Percentiles rank a stretch among this genome's conserved stretches.
phyloP scores from a whole-genome alignment of 2,329 filamentous ascomycete genomes.

The Trichoderma afroharzianum region DNA sequence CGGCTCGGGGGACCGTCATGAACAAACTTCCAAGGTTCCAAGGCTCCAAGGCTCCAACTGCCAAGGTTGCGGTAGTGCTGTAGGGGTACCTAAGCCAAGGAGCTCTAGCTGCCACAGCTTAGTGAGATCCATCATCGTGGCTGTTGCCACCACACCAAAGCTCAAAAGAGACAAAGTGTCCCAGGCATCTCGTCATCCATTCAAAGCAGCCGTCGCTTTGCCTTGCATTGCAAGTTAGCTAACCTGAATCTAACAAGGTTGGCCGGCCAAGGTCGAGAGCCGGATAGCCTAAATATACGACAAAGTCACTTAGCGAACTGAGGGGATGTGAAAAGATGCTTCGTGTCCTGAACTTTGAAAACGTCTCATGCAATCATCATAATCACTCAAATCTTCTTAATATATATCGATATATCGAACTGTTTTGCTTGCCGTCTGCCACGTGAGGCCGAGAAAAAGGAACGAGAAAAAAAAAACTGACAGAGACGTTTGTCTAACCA shows the following conservation, averaged over 20 bases:
- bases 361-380: background rate
- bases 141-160: background rate
- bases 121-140: slow-evolving; percentile 6
- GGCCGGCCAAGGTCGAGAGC: background rate
- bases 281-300: background rate
- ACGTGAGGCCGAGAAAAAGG: background rate
- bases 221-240: background rate
- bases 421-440: slow-evolving; percentile 9
- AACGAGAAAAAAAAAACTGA: background rate
- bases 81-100: background rate
- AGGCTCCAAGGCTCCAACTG: background rate
- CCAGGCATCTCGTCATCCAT: background rate
- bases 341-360: background rate
- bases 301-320: background rate
- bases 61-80: background rate
- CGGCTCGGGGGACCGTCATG: background rate
- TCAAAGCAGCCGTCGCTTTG: background rate
- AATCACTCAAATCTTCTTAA: background rate
- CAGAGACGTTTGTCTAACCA: slow-evolving; percentile 26
- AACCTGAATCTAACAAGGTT: background rate
- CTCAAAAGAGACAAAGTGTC: background rate
- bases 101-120: background rate
- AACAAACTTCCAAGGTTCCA: background rate
- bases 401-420: background rate
- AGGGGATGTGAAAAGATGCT: background rate